Percentiles rank a stretch among this genome's conserved stretches.
Conservation (phyloP, 192 early-diverging fungal genomes). For the Coemansia sp. region DNA sequence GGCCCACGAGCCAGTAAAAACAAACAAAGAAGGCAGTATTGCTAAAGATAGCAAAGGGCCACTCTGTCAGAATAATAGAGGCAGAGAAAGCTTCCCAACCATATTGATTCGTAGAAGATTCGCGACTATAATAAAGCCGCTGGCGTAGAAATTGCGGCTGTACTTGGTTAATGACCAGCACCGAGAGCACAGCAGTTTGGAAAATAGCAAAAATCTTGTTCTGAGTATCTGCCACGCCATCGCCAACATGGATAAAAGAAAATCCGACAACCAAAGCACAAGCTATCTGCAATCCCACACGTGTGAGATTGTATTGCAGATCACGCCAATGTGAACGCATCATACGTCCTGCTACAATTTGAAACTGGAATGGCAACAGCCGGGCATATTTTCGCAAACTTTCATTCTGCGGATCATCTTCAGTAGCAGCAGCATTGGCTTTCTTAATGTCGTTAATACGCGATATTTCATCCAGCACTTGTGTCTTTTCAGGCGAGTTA, state of each 20-base stretch:
- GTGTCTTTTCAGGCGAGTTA: constrained; percentile 53
- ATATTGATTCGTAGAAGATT: constrained; percentile 67
- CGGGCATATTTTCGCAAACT: constrained; percentile 54
- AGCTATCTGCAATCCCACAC: constrained; percentile 61
- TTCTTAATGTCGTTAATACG: constrained; percentile 53
- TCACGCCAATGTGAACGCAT: constrained; percentile 68
- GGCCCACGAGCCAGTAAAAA: constrained; percentile 77
- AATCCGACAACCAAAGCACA: constrained; percentile 68
- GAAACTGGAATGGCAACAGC: constrained; percentile 49
- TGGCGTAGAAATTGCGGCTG: constrained; percentile 68
- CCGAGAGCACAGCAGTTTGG: constrained; percentile 66
- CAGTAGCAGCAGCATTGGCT: constrained; percentile 10
- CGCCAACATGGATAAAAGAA: constrained; percentile 66
- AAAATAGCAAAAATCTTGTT: constrained; percentile 74
- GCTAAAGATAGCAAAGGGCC: constrained; percentile 66
- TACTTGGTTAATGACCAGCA: constrained; percentile 67
- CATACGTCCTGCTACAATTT: constrained; percentile 65
- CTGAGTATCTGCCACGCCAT: constrained; percentile 60
- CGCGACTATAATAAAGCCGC: constrained; percentile 67
- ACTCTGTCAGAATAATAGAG: constrained; percentile 64
- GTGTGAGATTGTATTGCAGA: constrained; percentile 74
- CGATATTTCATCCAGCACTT: constrained; percentile 40
- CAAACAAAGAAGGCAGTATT: constrained; percentile 66
- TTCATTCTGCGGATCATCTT: constrained; percentile 22
- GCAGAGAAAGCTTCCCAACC: constrained; percentile 65